Evolutionary conservation across 2,329 filamentous ascomycete species (phyloP).

Genomic region (Fusarium humuli): DNA sequence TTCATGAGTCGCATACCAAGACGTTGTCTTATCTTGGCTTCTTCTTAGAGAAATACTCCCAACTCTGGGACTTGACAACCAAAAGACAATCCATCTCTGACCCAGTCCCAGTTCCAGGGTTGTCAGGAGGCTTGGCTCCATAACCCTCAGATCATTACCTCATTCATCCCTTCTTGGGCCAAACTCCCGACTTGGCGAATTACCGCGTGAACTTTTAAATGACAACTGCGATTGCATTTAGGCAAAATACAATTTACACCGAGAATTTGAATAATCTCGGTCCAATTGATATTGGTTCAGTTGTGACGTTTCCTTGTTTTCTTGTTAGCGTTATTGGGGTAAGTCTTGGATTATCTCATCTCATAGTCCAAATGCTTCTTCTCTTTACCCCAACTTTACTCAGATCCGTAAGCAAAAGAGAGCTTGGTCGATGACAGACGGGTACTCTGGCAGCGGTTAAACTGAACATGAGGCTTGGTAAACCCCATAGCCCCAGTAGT

Average conservation of each 20-base stretch:
- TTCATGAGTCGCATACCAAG: not conserved
- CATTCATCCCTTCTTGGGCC: not conserved
- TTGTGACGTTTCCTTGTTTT: not conserved
- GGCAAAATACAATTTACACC: not conserved
- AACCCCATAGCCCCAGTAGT: not conserved
- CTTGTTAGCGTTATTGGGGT: not conserved
- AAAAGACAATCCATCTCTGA: not conserved
- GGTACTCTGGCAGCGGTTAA: not conserved
- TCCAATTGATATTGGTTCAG: not conserved
- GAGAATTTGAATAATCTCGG: not conserved
- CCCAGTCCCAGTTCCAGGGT: not conserved
- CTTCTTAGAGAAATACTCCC: not conserved
- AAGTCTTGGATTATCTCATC: not conserved
- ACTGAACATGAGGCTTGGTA: not conserved
- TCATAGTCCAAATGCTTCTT: not conserved
- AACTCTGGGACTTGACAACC: not conserved
- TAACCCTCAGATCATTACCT: slow-evolving; percentile 9
- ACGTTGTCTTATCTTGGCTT: not conserved
- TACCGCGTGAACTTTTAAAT: not conserved
- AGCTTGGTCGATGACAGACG: no score
- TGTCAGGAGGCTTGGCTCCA: not conserved
- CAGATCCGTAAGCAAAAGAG: not conserved
- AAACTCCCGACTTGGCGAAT: slow-evolving; percentile 13
- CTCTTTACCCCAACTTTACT: not conserved
- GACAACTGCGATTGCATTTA: not conserved